phyloP scores from a whole-genome alignment of 306 rosid genomes.

The Potentilla sterilis region DNA sequence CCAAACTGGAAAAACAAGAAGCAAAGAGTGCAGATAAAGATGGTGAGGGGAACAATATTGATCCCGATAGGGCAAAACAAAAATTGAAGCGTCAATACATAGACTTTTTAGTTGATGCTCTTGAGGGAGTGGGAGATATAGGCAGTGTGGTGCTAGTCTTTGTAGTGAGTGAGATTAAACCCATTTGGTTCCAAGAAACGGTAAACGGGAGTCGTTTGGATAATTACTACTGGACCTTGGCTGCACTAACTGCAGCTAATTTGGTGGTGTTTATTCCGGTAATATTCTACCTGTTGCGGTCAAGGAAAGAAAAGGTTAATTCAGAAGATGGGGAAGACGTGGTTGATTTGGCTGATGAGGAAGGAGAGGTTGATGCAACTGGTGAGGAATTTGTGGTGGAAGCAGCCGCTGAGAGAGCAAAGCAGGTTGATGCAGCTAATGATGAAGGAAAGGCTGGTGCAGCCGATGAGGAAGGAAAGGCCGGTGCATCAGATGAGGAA shows the following conservation, averaged over 20 bases:
- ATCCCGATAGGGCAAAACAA: not conserved
- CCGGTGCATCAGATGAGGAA: not conserved
- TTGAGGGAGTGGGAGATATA: constrained; percentile 30
- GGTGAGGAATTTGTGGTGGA: not conserved
- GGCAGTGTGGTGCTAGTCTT: constrained; percentile 28
- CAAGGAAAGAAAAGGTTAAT: not conserved
- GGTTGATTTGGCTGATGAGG: not conserved
- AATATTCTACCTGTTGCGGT: not conserved
- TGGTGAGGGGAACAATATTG: not conserved
- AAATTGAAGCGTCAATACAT: not conserved
- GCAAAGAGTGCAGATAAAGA: not conserved
- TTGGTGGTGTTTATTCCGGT: not conserved
- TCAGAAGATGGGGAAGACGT: not conserved
- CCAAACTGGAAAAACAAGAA: not conserved
- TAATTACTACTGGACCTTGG: constrained; percentile 34
- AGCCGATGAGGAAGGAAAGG: not conserved
- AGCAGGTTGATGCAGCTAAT: not conserved
- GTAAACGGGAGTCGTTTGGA: constrained; percentile 36
- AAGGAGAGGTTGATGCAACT: not conserved
- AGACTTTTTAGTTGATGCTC: not conserved
- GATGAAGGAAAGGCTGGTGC: not conserved
- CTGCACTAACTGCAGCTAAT: constrained; percentile 23
- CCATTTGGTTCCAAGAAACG: constrained; percentile 40
- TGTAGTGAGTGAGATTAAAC: constrained; percentile 12
- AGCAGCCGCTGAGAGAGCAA: not conserved